Conservation (phyloP, 1,284 basidiomycete species). For the Neonothopanus nambi region DNA sequence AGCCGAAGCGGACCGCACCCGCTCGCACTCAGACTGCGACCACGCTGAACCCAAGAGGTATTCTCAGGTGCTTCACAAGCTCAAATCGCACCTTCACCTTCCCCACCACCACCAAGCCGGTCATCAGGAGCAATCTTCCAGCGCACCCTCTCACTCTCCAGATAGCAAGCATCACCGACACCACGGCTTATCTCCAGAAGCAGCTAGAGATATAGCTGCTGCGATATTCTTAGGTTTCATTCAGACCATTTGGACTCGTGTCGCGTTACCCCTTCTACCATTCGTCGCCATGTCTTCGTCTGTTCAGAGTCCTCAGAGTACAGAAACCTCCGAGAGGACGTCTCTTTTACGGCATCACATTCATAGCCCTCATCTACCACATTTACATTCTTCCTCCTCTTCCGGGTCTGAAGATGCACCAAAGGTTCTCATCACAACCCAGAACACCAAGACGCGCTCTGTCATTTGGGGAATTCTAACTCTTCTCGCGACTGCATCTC, state of each 20-base stretch:
- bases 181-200: not conserved
- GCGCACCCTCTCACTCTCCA: not conserved
- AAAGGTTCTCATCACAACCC: too few relatives aligned
- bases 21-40: not conserved
- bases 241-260: not conserved
- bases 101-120: not conserved
- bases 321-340: conserved; percentile 6
- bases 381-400: not conserved
- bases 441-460: conserved; percentile 22
- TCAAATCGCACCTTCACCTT: not conserved
- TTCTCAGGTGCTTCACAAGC: not conserved
- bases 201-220: not conserved
- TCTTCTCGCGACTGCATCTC: conserved; percentile 33
- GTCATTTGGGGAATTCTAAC: conserved; percentile 37
- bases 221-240: not conserved
- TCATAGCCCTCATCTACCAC: not conserved
- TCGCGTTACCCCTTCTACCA: not conserved
- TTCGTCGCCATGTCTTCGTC: too few relatives aligned
- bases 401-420: too few relatives aligned
- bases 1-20: too few relatives aligned
- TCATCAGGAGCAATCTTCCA: not conserved
- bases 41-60: not conserved
- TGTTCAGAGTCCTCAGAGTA: not conserved
- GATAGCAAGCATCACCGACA: not conserved
- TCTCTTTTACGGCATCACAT: conserved; percentile 3